Percentiles rank a stretch among this genome's conserved stretches.
phyloP scores from a whole-genome alignment of 805 yeast genomes.

The Saturnispora mendoncae region DNA sequence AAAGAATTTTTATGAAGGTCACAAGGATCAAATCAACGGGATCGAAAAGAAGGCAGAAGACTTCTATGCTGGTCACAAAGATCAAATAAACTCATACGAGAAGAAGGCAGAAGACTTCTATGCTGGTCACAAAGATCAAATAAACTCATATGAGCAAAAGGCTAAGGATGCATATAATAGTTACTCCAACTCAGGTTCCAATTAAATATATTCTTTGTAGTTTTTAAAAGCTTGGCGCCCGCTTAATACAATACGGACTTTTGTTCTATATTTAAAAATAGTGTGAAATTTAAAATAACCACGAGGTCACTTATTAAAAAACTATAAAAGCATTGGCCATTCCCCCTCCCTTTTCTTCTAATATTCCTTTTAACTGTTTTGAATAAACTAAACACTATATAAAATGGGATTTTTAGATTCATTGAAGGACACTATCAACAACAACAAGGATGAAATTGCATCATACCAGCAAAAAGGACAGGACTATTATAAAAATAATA shows the following conservation, averaged over 20 bases:
- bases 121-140: conserved; percentile 5
- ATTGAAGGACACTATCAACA: conserved; percentile 28
- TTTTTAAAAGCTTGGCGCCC: too few species aligned
- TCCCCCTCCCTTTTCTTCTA: not conserved
- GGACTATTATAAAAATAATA: conserved; percentile 20
- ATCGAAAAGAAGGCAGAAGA: conserved; percentile 1
- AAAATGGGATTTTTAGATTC: conserved; percentile 37
- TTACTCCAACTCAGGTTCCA: too few species aligned
- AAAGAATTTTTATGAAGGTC: not conserved
- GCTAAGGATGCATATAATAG: conserved; percentile 6
- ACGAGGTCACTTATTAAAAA: not conserved
- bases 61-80: conserved; percentile 3
- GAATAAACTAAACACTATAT: not conserved
- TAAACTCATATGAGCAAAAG: conserved; percentile 4
- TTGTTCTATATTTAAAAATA: too few species aligned
- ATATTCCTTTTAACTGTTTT: not conserved
- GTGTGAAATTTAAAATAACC: too few species aligned
- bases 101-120: conserved; percentile 3
- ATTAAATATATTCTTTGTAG: too few species aligned
- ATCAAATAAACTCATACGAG: conserved; percentile 3
- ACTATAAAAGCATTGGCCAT: not conserved
- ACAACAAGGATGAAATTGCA: conserved; percentile 19
- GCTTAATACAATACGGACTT: too few species aligned
- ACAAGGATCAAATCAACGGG: not conserved
- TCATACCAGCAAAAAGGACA: conserved; percentile 23